These are phyloP conservation scores for Candida pseudoviswanathii DNA, from an alignment of 1,139 yeast species.

Conservation along the genomic window DNA sequence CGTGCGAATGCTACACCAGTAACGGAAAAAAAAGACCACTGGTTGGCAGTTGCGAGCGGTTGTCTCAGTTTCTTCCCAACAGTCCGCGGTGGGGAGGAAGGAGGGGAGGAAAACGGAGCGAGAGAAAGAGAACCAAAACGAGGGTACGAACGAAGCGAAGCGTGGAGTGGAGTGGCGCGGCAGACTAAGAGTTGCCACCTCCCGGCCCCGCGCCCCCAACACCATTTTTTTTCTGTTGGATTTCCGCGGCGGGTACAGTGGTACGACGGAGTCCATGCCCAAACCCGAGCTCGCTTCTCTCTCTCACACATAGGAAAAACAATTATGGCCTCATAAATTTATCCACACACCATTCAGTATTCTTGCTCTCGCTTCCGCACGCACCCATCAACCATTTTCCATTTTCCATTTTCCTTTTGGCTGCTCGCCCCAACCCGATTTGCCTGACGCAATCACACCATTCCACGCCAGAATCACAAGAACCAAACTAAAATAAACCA, in stretches of 20 bases:
- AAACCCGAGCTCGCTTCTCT: no score
- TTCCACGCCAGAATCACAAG: conserved; percentile 2
- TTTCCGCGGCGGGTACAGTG: background rate
- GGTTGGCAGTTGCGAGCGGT: background rate
- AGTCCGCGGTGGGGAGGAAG: background rate
- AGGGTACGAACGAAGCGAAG: background rate
- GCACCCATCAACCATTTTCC: background rate
- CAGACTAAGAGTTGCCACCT: background rate
- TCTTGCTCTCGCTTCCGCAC: background rate
- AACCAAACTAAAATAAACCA: background rate
- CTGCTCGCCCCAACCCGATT: background rate
- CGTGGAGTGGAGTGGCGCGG: background rate
- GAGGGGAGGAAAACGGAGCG: background rate
- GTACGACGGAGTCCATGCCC: no score
- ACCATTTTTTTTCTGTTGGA: background rate
- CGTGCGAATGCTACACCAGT: no score
- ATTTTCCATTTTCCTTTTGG: background rate
- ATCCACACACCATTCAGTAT: background rate
- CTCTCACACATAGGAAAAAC: background rate
- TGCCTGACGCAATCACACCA: background rate
- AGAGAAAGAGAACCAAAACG: background rate
- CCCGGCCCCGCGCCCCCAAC: background rate
- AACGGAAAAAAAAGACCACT: background rate
- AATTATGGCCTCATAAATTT: background rate
- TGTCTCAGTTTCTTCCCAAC: background rate